Conservation (phyloP, 768 basidiomycete genomes). For the Auriculariales sp. region DNA sequence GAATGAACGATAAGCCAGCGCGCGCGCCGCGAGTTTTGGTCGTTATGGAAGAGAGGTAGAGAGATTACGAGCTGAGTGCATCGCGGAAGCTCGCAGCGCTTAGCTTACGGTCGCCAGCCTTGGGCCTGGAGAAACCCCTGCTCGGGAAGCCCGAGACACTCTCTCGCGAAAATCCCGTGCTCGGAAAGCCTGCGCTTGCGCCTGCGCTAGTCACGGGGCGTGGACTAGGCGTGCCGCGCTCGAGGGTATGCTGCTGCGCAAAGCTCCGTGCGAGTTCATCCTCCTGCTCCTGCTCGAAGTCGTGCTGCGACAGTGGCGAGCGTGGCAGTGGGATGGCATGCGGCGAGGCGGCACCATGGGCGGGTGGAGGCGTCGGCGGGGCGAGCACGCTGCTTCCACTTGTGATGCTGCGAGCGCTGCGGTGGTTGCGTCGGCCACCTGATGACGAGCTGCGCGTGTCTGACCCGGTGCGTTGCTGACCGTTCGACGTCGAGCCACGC, state of each 20-base stretch:
- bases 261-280: no score
- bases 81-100: not conserved
- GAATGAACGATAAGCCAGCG: no score
- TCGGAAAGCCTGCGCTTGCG: not conserved
- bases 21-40: no score
- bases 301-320: not conserved
- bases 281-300: no score
- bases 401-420: not conserved
- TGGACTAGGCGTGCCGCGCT: no score
- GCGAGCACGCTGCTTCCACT: not conserved
- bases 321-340: no score
- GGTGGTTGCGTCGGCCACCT: not conserved
- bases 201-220: not conserved
- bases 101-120: not conserved
- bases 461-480: constrained; percentile 36
- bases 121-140: not conserved
- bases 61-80: not conserved
- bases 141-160: not conserved
- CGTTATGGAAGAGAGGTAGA: no score
- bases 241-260: no score
- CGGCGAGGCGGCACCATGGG: not conserved
- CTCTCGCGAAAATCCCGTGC: not conserved
- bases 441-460: constrained; percentile 29
- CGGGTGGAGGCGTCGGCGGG: not conserved
- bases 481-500: constrained; percentile 17